Evolutionary conservation across 2,329 filamentous ascomycete genomes (phyloP), one percentile per base, ranked within the genome.

Genomic region (Ophiocordyceps sinensis): DNA sequence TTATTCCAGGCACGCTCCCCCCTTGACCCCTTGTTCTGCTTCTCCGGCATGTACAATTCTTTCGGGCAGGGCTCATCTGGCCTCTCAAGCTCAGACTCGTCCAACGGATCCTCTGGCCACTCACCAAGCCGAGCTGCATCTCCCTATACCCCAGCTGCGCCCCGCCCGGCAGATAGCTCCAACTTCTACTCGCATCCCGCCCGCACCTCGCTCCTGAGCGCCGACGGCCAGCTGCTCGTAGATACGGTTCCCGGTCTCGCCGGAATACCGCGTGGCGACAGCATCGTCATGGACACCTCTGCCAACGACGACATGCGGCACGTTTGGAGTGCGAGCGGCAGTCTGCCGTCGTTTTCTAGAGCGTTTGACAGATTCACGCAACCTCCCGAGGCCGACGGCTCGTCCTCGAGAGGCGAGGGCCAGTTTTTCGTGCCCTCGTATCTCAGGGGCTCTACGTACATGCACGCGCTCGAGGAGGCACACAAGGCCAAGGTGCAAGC

Each of bases 341-440:
- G 46, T 34, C 51, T 71, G 12, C 68, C 67, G 0, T 61, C 64
- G 8, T 68, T 68, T 48, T 76, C 72, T 19, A 62, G 70, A 43
- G 70, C 68, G 14, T 75, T 75, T 51, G 67, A 72, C 46, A 60
- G 65, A 43, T 70, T 70, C 45, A 62, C 66, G 53, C 51, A 54
- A 34, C 51, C 51, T 43, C 53, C 59, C 46, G 48, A 54, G 21
- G 40, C 46, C 15, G 53, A 59, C 28, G 45, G 42, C 37, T 47
- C 47, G 34, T 36, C 53, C 49, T 47, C 53, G 14, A 46, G 50
- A 40, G 46, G 50, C 9, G 52, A 55, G 1, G 53, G 68, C 43
- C 52, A 60, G 43, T 89, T 89, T 67, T 87, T 94, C 59, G 72
- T 80, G 11, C 89, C 89, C 1, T 87, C 85, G 5, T 95, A 95